A percentile compares a stretch with the other conserved stretches of the same genome.
These are phyloP conservation scores for Amborella trichopoda DNA, from an alignment of 164 flowering plant species.

Conservation along the genomic window DNA sequence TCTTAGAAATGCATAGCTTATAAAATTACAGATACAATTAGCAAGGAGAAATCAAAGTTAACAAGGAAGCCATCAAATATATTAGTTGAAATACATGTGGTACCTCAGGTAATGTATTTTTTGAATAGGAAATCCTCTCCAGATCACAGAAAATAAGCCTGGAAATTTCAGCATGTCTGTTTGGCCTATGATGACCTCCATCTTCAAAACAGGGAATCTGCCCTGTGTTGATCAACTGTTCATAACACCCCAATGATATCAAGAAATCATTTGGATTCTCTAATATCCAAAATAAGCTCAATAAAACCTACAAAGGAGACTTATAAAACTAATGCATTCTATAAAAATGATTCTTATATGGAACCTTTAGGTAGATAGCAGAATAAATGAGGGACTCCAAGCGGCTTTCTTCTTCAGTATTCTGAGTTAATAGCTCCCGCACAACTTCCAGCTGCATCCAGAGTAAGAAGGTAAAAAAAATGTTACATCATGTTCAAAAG, in stretches of 20 bases:
- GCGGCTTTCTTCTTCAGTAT: slow-evolving; percentile 29
- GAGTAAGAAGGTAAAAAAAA: not conserved
- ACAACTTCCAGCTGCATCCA: slow-evolving; percentile 71
- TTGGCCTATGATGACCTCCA: slow-evolving; percentile 97
- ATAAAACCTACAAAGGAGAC: not conserved
- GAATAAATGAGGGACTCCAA: slow-evolving; percentile 73
- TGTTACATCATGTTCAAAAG: not conserved
- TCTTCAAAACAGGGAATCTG: slow-evolving; percentile 94
- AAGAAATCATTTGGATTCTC: too few species aligned
- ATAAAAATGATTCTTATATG: not conserved
- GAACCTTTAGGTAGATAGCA: slow-evolving; percentile 89
- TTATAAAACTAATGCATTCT: not conserved
- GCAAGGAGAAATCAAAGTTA: too few species aligned
- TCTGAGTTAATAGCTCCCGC: slow-evolving; percentile 50
- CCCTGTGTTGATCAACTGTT: slow-evolving; percentile 98
- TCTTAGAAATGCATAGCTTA: too few species aligned
- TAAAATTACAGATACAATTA: too few species aligned
- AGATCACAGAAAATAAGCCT: slow-evolving; percentile 83
- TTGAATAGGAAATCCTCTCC: slow-evolving; percentile 48
- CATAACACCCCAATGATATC: slow-evolving; percentile 2
- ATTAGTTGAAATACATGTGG: not conserved
- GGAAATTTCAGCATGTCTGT: slow-evolving; percentile 95
- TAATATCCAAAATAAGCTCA: too few species aligned
- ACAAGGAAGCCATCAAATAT: too few species aligned
- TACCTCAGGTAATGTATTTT: slow-evolving; percentile 68